Evolutionary conservation across 2,329 filamentous ascomycete species (phyloP).

Genomic region (Trichoderma lentiforme): DNA sequence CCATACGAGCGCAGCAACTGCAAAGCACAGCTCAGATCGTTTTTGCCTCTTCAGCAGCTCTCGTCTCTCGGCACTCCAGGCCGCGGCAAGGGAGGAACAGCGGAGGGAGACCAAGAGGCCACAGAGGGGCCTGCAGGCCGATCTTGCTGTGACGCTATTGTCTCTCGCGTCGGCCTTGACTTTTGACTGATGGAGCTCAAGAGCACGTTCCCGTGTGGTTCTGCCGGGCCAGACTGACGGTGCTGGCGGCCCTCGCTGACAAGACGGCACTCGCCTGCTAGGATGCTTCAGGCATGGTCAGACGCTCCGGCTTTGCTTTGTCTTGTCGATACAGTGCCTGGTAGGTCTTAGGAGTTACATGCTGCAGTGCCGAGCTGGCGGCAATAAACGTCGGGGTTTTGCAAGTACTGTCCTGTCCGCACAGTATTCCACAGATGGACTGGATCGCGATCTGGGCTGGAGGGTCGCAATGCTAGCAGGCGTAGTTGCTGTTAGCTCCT

Average conservation of each 20-base stretch:
- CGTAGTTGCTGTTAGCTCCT: background rate
- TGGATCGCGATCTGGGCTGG: slow-evolving; percentile 5
- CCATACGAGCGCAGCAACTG: background rate
- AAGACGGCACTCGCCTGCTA: slow-evolving; percentile 5
- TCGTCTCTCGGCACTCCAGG: background rate
- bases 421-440: slow-evolving; percentile 2
- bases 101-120: background rate
- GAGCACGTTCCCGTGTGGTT: background rate
- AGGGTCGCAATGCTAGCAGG: background rate
- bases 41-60: background rate
- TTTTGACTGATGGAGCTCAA: background rate
- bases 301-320: background rate
- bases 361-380: background rate
- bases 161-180: background rate
- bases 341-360: background rate
- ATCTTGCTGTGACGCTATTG: slow-evolving; percentile 7
- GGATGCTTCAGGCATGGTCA: background rate
- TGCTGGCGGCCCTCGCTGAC: background rate
- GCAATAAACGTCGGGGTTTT: background rate
- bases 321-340: background rate
- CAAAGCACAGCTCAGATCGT: background rate
- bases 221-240: background rate
- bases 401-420: background rate
- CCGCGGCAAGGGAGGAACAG: background rate
- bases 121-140: slow-evolving; percentile 5